Percentiles rank a stretch among this genome's conserved stretches.
Evolutionary conservation across 2,329 filamentous ascomycete genomes (phyloP).

Genomic region (Venturia pyrina): DNA sequence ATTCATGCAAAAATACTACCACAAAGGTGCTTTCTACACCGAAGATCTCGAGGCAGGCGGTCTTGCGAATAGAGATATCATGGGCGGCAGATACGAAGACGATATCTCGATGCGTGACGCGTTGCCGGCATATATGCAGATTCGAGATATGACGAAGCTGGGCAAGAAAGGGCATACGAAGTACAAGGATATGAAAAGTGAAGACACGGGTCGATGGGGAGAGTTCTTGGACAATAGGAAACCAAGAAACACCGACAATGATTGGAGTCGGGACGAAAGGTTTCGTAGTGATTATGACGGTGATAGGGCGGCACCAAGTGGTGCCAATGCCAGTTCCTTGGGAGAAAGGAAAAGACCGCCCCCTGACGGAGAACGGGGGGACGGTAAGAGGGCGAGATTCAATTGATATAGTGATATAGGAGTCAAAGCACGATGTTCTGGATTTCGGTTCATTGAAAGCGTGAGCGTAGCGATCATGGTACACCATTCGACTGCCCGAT

Average conservation of each 20-base stretch:
- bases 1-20: slow-evolving; percentile 93
- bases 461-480: neutral
- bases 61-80: slow-evolving; percentile 70
- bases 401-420: slow-evolving; percentile 18
- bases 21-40: slow-evolving; percentile 92
- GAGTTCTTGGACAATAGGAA: slow-evolving; percentile 41
- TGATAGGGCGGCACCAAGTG: slow-evolving; percentile 41
- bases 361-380: slow-evolving; percentile 28
- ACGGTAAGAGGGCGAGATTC: slow-evolving; percentile 35
- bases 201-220: slow-evolving; percentile 88
- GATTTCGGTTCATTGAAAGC: neutral
- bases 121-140: slow-evolving; percentile 83
- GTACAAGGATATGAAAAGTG: slow-evolving; percentile 77
- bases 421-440: neutral
- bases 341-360: slow-evolving; percentile 47
- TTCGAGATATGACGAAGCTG: slow-evolving; percentile 86
- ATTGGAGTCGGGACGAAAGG: slow-evolving; percentile 45
- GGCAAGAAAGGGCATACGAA: slow-evolving; percentile 85
- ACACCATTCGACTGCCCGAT: neutral
- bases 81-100: slow-evolving; percentile 74
- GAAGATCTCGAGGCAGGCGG: slow-evolving; percentile 68
- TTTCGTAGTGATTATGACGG: slow-evolving; percentile 52
- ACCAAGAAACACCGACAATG: slow-evolving; percentile 3
- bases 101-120: slow-evolving; percentile 73
- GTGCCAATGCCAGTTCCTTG: slow-evolving; percentile 61